Evolutionary conservation across 2,329 filamentous ascomycete species (phyloP).

Genomic region (Alternaria sp.): DNA sequence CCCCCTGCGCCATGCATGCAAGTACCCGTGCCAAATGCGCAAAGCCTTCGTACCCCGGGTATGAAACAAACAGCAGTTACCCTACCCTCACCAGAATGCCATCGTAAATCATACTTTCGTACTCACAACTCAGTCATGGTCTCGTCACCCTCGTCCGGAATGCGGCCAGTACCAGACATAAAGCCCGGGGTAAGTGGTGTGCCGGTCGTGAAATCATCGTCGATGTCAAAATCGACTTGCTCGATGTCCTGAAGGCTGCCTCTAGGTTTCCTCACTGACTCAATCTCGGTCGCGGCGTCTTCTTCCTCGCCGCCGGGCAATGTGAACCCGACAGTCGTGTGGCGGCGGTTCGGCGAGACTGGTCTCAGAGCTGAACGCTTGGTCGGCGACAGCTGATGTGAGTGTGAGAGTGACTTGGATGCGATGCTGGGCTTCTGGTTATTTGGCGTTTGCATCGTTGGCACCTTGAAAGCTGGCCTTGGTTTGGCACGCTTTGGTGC

Average conservation of each 20-base stretch:
- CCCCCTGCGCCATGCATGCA: slow-evolving; percentile 1
- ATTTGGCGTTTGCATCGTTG: slow-evolving; percentile 38
- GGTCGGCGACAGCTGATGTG: slow-evolving; percentile 24
- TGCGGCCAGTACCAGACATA: slow-evolving; percentile 27
- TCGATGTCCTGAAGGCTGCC: slow-evolving; percentile 25
- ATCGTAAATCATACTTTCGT: not conserved
- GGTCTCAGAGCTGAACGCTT: slow-evolving; percentile 39
- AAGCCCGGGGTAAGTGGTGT: slow-evolving; percentile 47
- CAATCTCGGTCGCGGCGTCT: not conserved
- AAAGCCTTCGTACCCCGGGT: not conserved
- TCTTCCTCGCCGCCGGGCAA: slow-evolving; percentile 23
- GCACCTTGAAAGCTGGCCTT: slow-evolving; percentile 38
- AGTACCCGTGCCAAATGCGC: not conserved
- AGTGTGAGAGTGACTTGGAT: slow-evolving; percentile 19
- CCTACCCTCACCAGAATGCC: not conserved
- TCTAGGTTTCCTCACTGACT: slow-evolving; percentile 16
- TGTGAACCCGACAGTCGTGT: slow-evolving; percentile 33
- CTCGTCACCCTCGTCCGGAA: slow-evolving; percentile 26
- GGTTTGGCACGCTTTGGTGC: slow-evolving; percentile 53
- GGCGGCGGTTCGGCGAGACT: slow-evolving; percentile 44
- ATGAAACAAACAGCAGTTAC: not conserved
- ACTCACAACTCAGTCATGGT: slow-evolving; percentile 31
- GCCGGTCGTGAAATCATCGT: slow-evolving; percentile 48
- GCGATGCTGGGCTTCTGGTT: slow-evolving; percentile 18
- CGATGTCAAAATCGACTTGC: slow-evolving; percentile 47